Conservation (phyloP, 1,284 basidiomycete species). For the Ustilago nuda region DNA sequence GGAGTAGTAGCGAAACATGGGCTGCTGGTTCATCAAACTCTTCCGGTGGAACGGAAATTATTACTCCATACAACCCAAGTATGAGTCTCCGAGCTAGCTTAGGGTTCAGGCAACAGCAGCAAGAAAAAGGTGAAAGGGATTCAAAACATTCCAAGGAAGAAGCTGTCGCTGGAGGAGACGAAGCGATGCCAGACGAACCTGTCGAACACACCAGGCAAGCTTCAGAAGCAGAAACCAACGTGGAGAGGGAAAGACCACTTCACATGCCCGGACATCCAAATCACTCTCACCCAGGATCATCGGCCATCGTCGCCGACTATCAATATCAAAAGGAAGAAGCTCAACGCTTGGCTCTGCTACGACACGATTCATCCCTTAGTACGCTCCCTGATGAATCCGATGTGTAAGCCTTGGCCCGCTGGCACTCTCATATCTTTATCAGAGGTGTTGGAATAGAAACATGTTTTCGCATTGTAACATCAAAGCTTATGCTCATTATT, state of each 20-base stretch:
- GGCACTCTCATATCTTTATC: background rate
- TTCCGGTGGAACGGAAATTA: constrained; percentile 34
- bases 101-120: constrained; percentile 36
- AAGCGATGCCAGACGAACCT: background rate
- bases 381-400: constrained; percentile 34
- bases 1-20: constrained; percentile 24
- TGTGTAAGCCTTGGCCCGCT: background rate
- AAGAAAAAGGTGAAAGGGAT: background rate
- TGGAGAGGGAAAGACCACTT: constrained; percentile 11
- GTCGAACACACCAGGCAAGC: background rate
- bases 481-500: background rate
- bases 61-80: constrained; percentile 41
- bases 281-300: constrained; percentile 55
- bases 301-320: constrained; percentile 55
- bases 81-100: constrained; percentile 41
- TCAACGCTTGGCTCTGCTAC: constrained; percentile 54
- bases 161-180: background rate
- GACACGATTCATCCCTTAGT: constrained; percentile 39
- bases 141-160: background rate
- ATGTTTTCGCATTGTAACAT: background rate
- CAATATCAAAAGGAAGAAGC: constrained; percentile 57
- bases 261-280: constrained; percentile 46
- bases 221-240: background rate
- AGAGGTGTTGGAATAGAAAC: background rate
- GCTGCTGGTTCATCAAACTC: constrained; percentile 1